Base-by-base conservation (phyloP, 176 grass and related monocot genomes). In the Cocos nucifera region DNA sequence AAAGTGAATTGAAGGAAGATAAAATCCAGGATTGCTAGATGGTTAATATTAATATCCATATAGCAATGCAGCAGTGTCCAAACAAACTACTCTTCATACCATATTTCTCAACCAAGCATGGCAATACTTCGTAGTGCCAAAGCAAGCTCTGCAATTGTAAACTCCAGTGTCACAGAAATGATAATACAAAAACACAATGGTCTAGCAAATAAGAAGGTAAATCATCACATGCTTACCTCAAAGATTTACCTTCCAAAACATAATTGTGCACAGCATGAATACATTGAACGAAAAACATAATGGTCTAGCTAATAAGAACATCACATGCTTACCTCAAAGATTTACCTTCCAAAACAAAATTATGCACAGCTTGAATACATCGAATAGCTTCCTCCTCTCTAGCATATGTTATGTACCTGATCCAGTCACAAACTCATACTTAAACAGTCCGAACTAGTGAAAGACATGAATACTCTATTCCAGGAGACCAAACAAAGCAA, bases 221-320 rank as follows among this genome's bases (percentile, higher is more conserved):
- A n/a, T n/a, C 35, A 44, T 12, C 53, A 82, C 57, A 75, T 19
- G 63, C 30, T 74, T 69, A 89, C 94, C 85, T 85, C 56, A 93
- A 85, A 20, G 83, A 78, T 83, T 93, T 98, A 54, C 94, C 94
- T 73, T 98, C 93, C 67, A 98, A 71, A 23, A 83, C 63, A 86
- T 86, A 89, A 83, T 98, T 98, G 75, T 98, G 94, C 69, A 92
- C 85, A 74, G 94, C 84, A 73, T 98, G 94, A 74, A 98, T 98
- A 78, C 94, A 98, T 53, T 76, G 69, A 55, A 98, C 72, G 50
- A 44, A 25, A 49, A 56, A 75, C 79, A 44, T 51, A 44, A 63
- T 52, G 20, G 56, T 24, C 27, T 17, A 59, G 50, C 1, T 68
- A 75, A 58, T 30, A 78, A 57, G 19, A 81, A 72, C 35, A 44